Percentiles rank a stretch among this genome's conserved stretches.
Evolutionary conservation across 2,329 filamentous ascomycete genomes (phyloP).

Genomic region (Aspergillus awamori): DNA sequence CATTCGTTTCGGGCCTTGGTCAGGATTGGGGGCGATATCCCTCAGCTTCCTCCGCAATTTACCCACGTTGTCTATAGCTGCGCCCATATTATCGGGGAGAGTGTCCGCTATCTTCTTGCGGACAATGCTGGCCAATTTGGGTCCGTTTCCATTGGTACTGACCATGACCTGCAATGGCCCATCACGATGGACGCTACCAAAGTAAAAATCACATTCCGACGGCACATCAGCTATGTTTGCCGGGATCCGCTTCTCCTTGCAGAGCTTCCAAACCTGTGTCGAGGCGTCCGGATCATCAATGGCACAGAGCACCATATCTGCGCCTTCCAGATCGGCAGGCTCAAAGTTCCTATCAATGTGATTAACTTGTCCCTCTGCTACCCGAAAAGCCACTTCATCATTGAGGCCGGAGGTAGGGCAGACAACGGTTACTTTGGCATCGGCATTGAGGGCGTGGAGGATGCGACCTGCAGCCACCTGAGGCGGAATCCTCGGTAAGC

Average conservation of each 20-base stretch:
- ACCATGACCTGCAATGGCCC: conserved; percentile 98
- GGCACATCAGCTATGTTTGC: conserved; percentile 98
- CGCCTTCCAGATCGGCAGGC: conserved; percentile 78
- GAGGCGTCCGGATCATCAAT: conserved; percentile 94
- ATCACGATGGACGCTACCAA: conserved; percentile 92
- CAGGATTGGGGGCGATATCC: conserved; percentile 69
- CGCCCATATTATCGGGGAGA: conserved; percentile 77
- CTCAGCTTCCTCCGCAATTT: conserved; percentile 77
- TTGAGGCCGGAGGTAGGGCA: conserved; percentile 80
- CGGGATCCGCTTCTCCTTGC: conserved; percentile 79
- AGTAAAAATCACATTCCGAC: conserved; percentile 97
- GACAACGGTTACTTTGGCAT: conserved; percentile 85
- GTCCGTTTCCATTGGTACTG: conserved; percentile 95
- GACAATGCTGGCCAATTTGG: conserved; percentile 84
- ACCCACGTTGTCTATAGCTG: conserved; percentile 83
- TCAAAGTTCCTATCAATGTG: conserved; percentile 84
- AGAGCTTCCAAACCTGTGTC: conserved; percentile 87
- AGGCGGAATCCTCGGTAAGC: not conserved
- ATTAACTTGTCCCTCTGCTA: conserved; percentile 72
- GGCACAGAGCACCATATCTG: conserved; percentile 87
- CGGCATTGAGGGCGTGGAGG: conserved; percentile 90
- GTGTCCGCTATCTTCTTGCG: conserved; percentile 75
- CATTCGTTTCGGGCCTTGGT: conserved; percentile 86
- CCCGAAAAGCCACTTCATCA: conserved; percentile 81
- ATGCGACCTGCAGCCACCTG: conserved; percentile 96